Evolutionary conservation across 2,329 filamentous ascomycete genomes (phyloP).

Genomic region (Pezicula neosporulosa): DNA sequence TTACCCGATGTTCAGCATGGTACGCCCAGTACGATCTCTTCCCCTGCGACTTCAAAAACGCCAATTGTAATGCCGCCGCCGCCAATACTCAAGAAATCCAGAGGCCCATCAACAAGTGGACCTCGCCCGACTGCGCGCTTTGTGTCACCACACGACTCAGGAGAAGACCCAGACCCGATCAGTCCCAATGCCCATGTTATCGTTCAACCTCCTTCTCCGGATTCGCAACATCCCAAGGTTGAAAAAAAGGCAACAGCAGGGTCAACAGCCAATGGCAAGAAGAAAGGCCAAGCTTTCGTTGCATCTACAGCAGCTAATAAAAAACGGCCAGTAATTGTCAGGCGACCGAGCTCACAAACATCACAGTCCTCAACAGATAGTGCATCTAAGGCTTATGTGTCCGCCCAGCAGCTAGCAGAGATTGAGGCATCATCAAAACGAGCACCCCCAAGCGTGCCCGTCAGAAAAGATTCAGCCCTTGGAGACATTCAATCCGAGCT

Average conservation of each 20-base stretch:
- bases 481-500: no score
- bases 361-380: constrained; percentile 22
- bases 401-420: constrained; percentile 2
- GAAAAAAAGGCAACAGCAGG: constrained; percentile 14
- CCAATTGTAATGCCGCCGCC: constrained; percentile 43
- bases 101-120: constrained; percentile 48
- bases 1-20: constrained; percentile 9
- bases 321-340: constrained; percentile 42
- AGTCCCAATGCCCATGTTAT: constrained; percentile 33
- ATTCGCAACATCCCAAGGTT: constrained; percentile 5
- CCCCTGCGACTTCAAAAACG: constrained; percentile 20
- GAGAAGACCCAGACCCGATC: constrained; percentile 36
- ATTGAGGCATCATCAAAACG: constrained; percentile 8
- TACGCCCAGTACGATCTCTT: constrained; percentile 17
- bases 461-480: no score
- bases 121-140: constrained; percentile 60
- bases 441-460: background rate
- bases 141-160: constrained; percentile 48
- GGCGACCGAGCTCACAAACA: constrained; percentile 43
- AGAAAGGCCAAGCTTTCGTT: constrained; percentile 32
- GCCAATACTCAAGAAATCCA: constrained; percentile 58
- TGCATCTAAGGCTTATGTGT: constrained; percentile 6
- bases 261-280: constrained; percentile 24
- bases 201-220: constrained; percentile 17
- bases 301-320: constrained; percentile 39